Evolutionary conservation across 768 basidiomycete genomes (phyloP), one percentile per base, ranked within the genome.

Genomic region (Exidia glandulosa): DNA sequence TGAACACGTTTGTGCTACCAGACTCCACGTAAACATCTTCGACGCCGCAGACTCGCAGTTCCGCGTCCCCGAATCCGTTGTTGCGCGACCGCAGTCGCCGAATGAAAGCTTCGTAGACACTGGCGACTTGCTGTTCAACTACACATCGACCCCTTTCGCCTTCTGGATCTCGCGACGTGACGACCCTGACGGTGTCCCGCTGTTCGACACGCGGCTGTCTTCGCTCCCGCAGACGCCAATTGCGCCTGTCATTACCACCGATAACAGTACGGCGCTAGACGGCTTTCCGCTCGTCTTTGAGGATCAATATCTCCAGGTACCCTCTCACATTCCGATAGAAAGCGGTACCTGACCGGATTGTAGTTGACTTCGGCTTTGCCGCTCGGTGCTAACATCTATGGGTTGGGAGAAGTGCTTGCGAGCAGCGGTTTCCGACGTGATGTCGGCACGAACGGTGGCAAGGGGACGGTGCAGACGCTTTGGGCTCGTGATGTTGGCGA

Each of bases 131-230:
- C 72, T 83, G 3, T 90, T 90, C 74, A 84, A 88, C 67, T 81
- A 83, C 61, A 75, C 84, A 1, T 6, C 76, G 1, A 73, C 75
- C 0, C 88, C 89, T 0, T 90, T 90, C 67, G 81, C 84, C 2
- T 90, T 90, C 68, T 90, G 87, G 87, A 82, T 90, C 63, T 87
- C 86, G 1, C 81, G 87, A 48, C 80, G 82, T 27, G 80, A 81
- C 3, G 74, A 80, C 9, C 83, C 83, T 3, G 69, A 77, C 32
- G 76, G 73, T 5, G 65, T 67, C 50, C 85, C 82, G 57, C 69
- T 90, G 27, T 90, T 90, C 65, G 87, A 90, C 65, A 90, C 88
- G 1, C 79, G 88, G 45, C 68, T 78, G 9, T 63, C 76, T 0
- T 87, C 85, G 0, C 74, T 90, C 9, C 86, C 87, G 1, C 61